Base-by-base conservation (phyloP, 345 rosid genomes). In the Dipteronia dyeriana region DNA sequence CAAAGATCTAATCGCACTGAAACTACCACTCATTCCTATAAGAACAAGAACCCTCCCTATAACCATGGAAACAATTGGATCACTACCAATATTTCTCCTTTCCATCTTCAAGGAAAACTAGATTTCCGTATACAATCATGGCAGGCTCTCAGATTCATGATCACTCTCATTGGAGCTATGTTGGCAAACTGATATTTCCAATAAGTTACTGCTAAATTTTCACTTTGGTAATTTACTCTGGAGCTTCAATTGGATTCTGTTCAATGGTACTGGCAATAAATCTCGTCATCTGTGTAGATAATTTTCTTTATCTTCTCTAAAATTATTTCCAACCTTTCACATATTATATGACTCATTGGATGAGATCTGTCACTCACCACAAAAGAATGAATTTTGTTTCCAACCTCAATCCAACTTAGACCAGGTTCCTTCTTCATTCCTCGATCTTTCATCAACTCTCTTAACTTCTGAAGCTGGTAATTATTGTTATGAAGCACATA, bases 401-500 rank as follows among this genome's bases (percentile, higher is more conserved):
- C 69, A 7, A 84, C 84, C 74, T 83, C 71, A 60, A 89, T 84
- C 87, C 85, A 84, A 78, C 92, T 89, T 23, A 81, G 65, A 31
- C 88, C 90, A 17, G 92, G 89, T 75, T 89, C 87, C 82, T 89
- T 89, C 82, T 73, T 89, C 17, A 89, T 75, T 17, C 87, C 81
- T 63, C 68, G 73, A 38, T 74, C 79, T 77, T 62, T 79, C 90
- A 89, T 87, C 72, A 80, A 13, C 34, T 76, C 82, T 76, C 85
- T 85, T 85, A 17, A 84, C 79, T 17, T 81, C 63, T 10, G 57
- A 82, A 59, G 76, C 90, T n/a, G 70, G 79, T 49, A 79, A 38
- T 26, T 76, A 76, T 84, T 86, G 80, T 75, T 71, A 41, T 84
- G 81, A 79, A 86, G 84, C 57, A 87, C 83, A 39, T 89, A 87